phyloP scores from a whole-genome alignment of 1,139 yeast species.

The Candida sojae region DNA sequence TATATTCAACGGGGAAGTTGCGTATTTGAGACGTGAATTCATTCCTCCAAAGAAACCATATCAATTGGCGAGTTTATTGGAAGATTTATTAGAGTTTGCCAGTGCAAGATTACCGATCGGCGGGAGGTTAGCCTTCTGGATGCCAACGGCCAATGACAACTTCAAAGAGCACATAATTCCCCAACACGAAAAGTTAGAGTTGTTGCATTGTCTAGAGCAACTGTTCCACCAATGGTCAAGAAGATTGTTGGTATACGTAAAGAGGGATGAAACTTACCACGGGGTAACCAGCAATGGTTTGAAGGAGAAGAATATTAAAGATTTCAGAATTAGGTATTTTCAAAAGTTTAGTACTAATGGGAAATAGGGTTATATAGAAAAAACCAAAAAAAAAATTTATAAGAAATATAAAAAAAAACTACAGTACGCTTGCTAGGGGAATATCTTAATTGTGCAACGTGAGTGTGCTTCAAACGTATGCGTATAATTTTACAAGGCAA shows the following conservation, averaged over 20 bases:
- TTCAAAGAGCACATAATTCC: conserved; percentile 75
- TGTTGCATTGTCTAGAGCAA: conserved; percentile 78
- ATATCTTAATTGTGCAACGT: not conserved
- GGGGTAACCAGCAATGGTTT: conserved; percentile 59
- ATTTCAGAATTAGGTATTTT: conserved; percentile 82
- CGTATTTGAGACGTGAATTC: conserved; percentile 77
- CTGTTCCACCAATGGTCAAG: conserved; percentile 93
- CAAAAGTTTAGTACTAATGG: conserved; percentile 55
- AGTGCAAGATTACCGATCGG: conserved; percentile 67
- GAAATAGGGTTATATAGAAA: conserved; percentile 6
- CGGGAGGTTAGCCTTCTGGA: conserved; percentile 93
- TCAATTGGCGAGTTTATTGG: conserved; percentile 71
- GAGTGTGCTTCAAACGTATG: not conserved
- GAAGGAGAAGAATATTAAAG: conserved; percentile 43
- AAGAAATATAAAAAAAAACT: not conserved
- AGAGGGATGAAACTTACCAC: conserved; percentile 56
- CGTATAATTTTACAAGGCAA: too few relatives aligned
- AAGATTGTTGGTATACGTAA: conserved; percentile 75
- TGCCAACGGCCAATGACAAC: conserved; percentile 96
- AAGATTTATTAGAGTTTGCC: conserved; percentile 74
- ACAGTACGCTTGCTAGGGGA: not conserved
- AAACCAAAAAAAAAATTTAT: not conserved
- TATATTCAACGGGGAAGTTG: conserved; percentile 74
- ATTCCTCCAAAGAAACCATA: conserved; percentile 94
- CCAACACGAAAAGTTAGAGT: conserved; percentile 69